Percentiles rank a stretch among this genome's conserved stretches.
These are phyloP conservation scores for Trametes gibbosa DNA, from an alignment of 768 basidiomycete genomes.

Conservation along the genomic window DNA sequence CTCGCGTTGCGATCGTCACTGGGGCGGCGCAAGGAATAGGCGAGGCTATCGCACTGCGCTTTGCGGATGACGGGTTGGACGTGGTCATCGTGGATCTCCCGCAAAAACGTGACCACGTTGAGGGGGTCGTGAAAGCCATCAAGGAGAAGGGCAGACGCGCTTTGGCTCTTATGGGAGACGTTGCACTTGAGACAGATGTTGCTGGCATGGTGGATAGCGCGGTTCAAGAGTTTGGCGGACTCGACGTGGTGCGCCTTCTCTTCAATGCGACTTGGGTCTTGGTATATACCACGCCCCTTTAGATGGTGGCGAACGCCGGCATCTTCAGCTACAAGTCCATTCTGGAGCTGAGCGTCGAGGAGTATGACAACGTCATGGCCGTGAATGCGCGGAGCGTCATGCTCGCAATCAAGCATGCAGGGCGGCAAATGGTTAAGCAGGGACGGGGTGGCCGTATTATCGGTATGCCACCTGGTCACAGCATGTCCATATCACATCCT, in stretches of 20 bases:
- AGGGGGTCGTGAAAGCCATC: conserved; percentile 19
- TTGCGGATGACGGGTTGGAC: conserved; percentile 29
- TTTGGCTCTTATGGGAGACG: conserved; percentile 35
- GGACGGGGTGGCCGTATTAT: conserved; percentile 40
- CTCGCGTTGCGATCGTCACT: conserved; percentile 28
- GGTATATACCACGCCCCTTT: neutral
- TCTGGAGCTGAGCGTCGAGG: conserved; percentile 9
- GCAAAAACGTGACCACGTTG: conserved; percentile 12
- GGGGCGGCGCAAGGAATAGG: conserved; percentile 32
- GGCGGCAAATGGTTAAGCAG: conserved; percentile 39
- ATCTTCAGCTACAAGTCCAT: conserved; percentile 13
- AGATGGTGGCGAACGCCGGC: conserved; percentile 31
- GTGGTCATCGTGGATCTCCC: conserved; percentile 21
- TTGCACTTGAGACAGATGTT: conserved; percentile 41
- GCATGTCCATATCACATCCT: neutral
- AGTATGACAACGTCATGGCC: conserved; percentile 20
- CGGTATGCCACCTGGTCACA: conserved; percentile 21
- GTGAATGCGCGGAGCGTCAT: conserved; percentile 36
- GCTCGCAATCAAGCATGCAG: conserved; percentile 41
- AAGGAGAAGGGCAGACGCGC: conserved; percentile 25
- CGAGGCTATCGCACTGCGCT: conserved; percentile 24
- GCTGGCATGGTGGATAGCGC: conserved; percentile 35
- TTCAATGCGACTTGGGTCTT: neutral
- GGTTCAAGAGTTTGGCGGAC: conserved; percentile 34
- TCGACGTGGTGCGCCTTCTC: conserved; percentile 41